These are phyloP conservation scores for Claviceps paspali DNA, from an alignment of 2,329 filamentous ascomycete genomes.

Conservation along the genomic window DNA sequence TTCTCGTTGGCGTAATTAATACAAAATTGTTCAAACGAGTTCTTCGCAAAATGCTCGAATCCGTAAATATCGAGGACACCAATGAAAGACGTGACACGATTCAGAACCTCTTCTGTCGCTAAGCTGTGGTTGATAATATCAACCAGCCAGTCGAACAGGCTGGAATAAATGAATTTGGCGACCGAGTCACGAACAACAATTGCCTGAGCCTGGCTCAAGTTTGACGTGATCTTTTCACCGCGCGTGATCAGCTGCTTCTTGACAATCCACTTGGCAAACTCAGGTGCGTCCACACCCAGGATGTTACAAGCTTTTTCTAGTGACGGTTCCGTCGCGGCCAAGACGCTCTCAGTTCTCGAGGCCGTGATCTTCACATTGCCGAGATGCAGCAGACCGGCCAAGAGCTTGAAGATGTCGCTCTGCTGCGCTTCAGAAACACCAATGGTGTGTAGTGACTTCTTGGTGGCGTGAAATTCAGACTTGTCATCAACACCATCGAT, in stretches of 20 bases:
- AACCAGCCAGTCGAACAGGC: slow-evolving; percentile 97
- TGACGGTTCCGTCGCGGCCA: slow-evolving; percentile 67
- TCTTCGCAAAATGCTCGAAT: slow-evolving; percentile 98
- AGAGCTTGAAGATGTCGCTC: slow-evolving; percentile 70
- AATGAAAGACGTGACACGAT: slow-evolving; percentile 77
- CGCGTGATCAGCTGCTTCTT: slow-evolving; percentile 97
- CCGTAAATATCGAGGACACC: slow-evolving; percentile 98
- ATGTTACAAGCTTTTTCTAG: slow-evolving; percentile 69
- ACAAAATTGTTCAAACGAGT: slow-evolving; percentile 99
- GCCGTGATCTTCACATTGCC: slow-evolving; percentile 95
- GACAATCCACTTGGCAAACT: slow-evolving; percentile 95
- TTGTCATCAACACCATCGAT: slow-evolving; percentile 95
- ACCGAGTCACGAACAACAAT: slow-evolving; percentile 92
- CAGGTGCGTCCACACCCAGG: slow-evolving; percentile 69
- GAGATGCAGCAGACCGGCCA: slow-evolving; percentile 82
- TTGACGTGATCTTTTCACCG: slow-evolving; percentile 94
- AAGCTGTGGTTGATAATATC: slow-evolving; percentile 87
- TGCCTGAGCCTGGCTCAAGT: slow-evolving; percentile 84
- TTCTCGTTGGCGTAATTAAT: slow-evolving; percentile 99
- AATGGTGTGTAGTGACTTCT: slow-evolving; percentile 73
- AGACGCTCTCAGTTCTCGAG: slow-evolving; percentile 72
- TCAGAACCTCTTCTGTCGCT: slow-evolving; percentile 75
- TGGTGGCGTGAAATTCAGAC: slow-evolving; percentile 80
- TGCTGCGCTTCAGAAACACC: slow-evolving; percentile 66
- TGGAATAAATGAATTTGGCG: slow-evolving; percentile 97